These are phyloP conservation scores for Fusarium lyarnte DNA, from an alignment of 2,329 filamentous ascomycete genomes.

Conservation along the genomic window DNA sequence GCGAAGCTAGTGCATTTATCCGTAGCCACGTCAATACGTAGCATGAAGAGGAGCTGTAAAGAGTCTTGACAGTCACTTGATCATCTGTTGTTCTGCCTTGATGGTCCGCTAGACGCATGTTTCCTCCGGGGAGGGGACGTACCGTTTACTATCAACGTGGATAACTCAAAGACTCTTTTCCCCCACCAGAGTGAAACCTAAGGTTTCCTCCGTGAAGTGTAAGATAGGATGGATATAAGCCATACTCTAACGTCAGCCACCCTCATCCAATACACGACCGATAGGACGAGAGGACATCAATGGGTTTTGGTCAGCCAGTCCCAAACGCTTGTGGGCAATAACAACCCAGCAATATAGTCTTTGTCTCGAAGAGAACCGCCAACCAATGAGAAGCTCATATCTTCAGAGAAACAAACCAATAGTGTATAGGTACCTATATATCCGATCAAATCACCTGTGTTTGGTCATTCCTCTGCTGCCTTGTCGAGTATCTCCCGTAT, in stretches of 20 bases:
- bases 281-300: neutral
- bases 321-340: neutral
- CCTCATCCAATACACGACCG: neutral
- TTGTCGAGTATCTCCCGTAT: slow-evolving; percentile 44
- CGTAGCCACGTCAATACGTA: neutral
- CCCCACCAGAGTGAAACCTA: neutral
- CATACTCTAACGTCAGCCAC: neutral
- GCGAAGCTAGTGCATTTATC: slow-evolving; percentile 5
- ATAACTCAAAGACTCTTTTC: neutral
- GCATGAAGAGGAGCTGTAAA: neutral
- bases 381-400: slow-evolving; percentile 16
- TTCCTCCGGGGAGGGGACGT: neutral
- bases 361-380: neutral
- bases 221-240: neutral
- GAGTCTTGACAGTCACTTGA: neutral
- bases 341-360: neutral
- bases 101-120: neutral
- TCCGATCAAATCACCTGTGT: neutral
- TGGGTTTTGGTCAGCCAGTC: neutral
- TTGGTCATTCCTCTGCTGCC: slow-evolving; percentile 34
- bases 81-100: neutral
- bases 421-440: neutral
- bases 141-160: neutral
- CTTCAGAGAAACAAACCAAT: neutral
- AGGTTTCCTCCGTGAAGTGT: neutral